A percentile compares a stretch with the other conserved stretches of the same genome.
Conservation (phyloP, 495 filamentous ascomycete genomes). For the Penicillium psychrofluorescens region DNA sequence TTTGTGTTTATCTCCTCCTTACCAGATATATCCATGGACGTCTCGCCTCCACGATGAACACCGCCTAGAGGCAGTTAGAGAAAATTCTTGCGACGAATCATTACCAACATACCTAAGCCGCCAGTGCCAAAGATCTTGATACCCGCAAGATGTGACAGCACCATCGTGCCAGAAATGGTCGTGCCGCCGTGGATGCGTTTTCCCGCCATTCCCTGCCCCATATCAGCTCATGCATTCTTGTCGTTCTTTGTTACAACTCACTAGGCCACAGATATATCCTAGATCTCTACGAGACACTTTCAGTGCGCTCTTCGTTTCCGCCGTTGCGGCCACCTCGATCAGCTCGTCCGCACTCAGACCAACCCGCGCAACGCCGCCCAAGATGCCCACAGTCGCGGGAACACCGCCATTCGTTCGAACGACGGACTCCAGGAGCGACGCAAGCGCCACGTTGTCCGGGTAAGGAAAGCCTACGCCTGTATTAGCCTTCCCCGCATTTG, state of each 20-base stretch:
- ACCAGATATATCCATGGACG: constrained; percentile 80
- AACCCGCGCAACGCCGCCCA: constrained; percentile 74
- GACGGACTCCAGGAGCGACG: constrained; percentile 61
- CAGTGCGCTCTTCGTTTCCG: constrained; percentile 51
- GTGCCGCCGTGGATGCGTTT: constrained; percentile 76
- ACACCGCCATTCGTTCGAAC: constrained; percentile 76
- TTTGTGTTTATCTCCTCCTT: background rate
- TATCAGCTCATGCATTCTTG: constrained; percentile 1
- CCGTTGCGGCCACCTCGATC: constrained; percentile 58
- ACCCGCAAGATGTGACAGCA: constrained; percentile 78
- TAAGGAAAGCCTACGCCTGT: constrained; percentile 70
- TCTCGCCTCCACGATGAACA: constrained; percentile 85
- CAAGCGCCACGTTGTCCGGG: constrained; percentile 68
- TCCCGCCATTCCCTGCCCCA: constrained; percentile 50
- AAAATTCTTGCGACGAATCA: background rate
- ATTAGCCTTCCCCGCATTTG: constrained; percentile 11
- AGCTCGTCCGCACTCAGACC: constrained; percentile 67
- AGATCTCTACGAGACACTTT: constrained; percentile 87
- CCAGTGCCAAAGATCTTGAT: constrained; percentile 92
- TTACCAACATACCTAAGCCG: constrained; percentile 31
- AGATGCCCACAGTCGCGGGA: constrained; percentile 84
- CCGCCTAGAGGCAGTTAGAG: constrained; percentile 51
- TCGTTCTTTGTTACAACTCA: constrained; percentile 29
- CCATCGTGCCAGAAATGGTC: constrained; percentile 87
- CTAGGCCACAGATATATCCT: constrained; percentile 71